These are phyloP conservation scores for Aspergillus texensis DNA, from an alignment of 2,329 filamentous ascomycete genomes.

Conservation along the genomic window DNA sequence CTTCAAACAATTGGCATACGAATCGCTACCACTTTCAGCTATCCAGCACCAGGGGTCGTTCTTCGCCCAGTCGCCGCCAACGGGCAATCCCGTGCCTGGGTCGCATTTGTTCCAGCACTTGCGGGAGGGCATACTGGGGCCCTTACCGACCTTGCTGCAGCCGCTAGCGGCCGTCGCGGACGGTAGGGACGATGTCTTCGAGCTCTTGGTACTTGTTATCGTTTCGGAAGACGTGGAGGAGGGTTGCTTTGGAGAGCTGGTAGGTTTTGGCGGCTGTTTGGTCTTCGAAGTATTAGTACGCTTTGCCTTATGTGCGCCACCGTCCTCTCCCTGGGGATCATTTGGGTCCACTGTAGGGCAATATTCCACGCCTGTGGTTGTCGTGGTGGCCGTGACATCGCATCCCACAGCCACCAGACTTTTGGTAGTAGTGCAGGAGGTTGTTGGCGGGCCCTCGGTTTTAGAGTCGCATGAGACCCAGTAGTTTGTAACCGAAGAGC, in stretches of 20 bases:
- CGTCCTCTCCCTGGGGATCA: neutral
- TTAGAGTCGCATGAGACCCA: neutral
- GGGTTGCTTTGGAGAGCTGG: no score
- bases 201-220: slow-evolving; percentile 1
- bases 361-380: neutral
- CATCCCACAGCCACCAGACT: neutral
- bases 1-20: slow-evolving; percentile 1
- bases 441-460: neutral
- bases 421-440: neutral
- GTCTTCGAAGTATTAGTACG: neutral
- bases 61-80: slow-evolving; percentile 6
- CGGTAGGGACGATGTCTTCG: slow-evolving; percentile 3
- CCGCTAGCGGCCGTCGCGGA: neutral
- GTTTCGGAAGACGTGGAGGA: slow-evolving; percentile 5
- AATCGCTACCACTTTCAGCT: neutral
- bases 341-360: neutral
- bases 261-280: neutral
- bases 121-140: neutral
- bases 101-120: slow-evolving; percentile 6
- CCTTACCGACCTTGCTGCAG: neutral
- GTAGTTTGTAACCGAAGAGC: neutral
- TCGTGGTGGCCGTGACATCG: neutral
- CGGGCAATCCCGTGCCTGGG: slow-evolving; percentile 2
- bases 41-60: slow-evolving; percentile 6
- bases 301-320: neutral